These are phyloP conservation scores for Stipa capillata DNA, from an alignment of 176 grass and related monocot genomes.

Conservation along the genomic window DNA sequence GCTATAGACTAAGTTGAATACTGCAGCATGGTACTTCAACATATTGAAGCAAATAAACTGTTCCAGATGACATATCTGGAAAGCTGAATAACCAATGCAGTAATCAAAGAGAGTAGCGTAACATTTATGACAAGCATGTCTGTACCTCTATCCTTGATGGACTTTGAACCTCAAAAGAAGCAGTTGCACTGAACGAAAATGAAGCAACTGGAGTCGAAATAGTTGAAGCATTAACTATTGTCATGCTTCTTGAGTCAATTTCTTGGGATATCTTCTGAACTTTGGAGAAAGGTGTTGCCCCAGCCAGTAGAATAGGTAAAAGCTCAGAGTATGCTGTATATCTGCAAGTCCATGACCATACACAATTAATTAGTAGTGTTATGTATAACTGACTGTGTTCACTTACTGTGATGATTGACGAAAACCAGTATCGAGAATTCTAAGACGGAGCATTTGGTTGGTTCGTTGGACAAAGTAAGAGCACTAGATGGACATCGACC, in stretches of 20 bases:
- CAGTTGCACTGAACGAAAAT: slow-evolving; percentile 82
- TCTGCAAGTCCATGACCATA: slow-evolving; percentile 40
- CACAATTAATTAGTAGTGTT: not conserved
- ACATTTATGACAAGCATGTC: not conserved
- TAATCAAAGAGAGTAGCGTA: slow-evolving; percentile 8
- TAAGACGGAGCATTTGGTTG: no score
- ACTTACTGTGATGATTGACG: not conserved
- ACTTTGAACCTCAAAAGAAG: slow-evolving; percentile 76
- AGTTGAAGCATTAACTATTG: slow-evolving; percentile 68
- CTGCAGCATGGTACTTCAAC: not conserved
- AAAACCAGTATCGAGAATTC: no score
- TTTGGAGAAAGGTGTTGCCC: slow-evolving; percentile 67
- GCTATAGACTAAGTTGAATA: not conserved
- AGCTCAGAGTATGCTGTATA: slow-evolving; percentile 92
- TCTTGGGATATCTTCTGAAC: slow-evolving; percentile 84
- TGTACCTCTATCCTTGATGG: slow-evolving; percentile 88
- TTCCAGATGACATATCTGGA: not conserved
- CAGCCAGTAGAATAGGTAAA: slow-evolving; percentile 70
- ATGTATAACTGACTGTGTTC: not conserved
- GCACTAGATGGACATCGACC: no score
- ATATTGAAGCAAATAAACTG: not conserved
- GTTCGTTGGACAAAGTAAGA: no score
- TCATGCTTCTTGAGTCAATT: slow-evolving; percentile 55
- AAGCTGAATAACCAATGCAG: not conserved
- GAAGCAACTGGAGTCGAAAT: slow-evolving; percentile 63